Evolutionary conservation across 192 early-diverging fungal species (phyloP).

Genomic region (Coemansia biformis): DNA sequence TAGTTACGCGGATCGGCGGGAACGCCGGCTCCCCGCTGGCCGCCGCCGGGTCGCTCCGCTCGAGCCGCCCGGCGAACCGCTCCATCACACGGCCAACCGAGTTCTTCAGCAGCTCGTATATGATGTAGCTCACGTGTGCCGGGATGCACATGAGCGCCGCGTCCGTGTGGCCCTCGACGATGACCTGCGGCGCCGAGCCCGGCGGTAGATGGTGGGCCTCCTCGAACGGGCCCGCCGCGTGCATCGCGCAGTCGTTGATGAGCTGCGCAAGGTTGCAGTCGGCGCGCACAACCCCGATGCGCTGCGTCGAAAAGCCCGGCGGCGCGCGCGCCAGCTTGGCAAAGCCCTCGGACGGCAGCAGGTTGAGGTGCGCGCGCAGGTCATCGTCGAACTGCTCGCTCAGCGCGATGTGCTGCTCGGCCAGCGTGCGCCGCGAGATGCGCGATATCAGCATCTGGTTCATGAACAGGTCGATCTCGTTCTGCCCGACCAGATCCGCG

Average conservation of each 20-base stretch:
- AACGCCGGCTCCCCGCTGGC: conserved; percentile 28
- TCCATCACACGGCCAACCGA: conserved; percentile 69
- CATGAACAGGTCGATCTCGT: conserved; percentile 79
- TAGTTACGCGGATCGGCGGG: conserved; percentile 81
- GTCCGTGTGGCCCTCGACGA: conserved; percentile 66
- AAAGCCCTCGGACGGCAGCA: conserved; percentile 24
- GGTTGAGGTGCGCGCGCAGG: conserved; percentile 23
- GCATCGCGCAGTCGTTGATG: conserved; percentile 49
- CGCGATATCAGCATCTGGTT: conserved; percentile 82
- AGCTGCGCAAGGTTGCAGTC: conserved; percentile 46
- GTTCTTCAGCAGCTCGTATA: conserved; percentile 89
- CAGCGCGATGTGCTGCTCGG: conserved; percentile 88
- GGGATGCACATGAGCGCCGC: conserved; percentile 89
- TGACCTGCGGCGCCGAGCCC: conserved; percentile 61
- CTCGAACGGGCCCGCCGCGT: conserved; percentile 41
- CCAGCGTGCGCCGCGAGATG: conserved; percentile 84
- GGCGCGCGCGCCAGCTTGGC: conserved; percentile 41
- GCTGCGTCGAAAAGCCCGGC: conserved; percentile 53
- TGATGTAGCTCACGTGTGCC: conserved; percentile 89
- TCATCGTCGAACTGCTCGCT: conserved; percentile 57
- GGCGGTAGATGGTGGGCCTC: conserved; percentile 38
- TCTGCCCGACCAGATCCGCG: conserved; percentile 59
- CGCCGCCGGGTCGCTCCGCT: background rate
- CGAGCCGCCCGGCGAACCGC: conserved; percentile 37
- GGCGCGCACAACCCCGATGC: conserved; percentile 45